phyloP scores from a whole-genome alignment of 306 rosid genomes.

The Castanea mollissima region DNA sequence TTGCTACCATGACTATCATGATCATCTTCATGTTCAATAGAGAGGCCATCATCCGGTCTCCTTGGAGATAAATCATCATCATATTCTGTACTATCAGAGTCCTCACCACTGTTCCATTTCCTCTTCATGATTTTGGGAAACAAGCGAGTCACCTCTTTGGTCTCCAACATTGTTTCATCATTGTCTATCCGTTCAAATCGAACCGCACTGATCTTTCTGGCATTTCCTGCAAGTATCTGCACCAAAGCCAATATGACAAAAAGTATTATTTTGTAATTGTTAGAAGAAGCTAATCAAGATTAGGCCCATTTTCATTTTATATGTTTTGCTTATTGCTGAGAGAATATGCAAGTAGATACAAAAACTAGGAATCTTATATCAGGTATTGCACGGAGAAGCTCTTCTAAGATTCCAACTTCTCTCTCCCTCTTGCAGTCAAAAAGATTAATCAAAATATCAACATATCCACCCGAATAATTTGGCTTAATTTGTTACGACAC shows the following conservation, averaged over 20 bases:
- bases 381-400: not conserved
- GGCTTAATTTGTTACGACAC: not conserved
- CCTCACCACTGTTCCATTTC: conserved; percentile 63
- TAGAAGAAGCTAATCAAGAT: not conserved
- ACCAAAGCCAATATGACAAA: conserved; percentile 15
- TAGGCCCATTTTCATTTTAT: not conserved
- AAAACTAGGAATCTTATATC: not conserved
- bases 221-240: conserved; percentile 96
- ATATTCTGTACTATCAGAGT: conserved; percentile 47
- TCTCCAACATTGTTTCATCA: conserved; percentile 44
- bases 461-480: not conserved
- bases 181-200: conserved; percentile 74
- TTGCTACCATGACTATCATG: conserved; percentile 36
- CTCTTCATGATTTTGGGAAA: conserved; percentile 80
- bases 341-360: not conserved
- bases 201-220: conserved; percentile 93
- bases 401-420: not conserved
- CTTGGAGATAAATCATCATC: conserved; percentile 54
- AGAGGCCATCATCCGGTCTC: conserved; percentile 43
- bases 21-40: conserved; percentile 48
- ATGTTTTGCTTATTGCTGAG: not conserved
- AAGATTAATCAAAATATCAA: not conserved
- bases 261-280: not conserved
- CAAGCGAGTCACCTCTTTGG: conserved; percentile 65
- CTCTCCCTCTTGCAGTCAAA: not conserved